Conservation (phyloP, 2,329 filamentous ascomycete genomes). For the Apiospora rasikravindrae region DNA sequence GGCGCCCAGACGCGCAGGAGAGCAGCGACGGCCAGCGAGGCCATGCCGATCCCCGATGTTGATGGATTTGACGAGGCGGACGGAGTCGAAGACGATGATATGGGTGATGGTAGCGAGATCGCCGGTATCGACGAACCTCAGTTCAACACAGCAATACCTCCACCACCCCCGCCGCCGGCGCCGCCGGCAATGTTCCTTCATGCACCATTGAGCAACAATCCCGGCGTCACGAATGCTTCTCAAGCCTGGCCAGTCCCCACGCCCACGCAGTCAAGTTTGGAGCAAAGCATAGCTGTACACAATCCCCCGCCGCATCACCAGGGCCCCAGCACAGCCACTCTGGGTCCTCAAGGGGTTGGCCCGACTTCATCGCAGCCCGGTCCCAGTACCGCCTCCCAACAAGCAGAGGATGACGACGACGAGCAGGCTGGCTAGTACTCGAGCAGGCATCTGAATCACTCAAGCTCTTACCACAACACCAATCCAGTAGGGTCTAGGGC, state of each 20-base stretch:
- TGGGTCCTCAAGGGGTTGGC: background rate
- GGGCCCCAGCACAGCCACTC: constrained; percentile 21
- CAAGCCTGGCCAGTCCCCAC: constrained; percentile 11
- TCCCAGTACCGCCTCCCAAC: constrained; percentile 17
- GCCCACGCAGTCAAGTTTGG: constrained; percentile 19
- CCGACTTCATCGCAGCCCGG: background rate
- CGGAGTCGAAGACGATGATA: constrained; percentile 40
- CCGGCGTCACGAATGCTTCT: background rate
- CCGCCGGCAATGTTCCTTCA: background rate
- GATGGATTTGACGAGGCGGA: constrained; percentile 39
- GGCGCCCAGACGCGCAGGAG: constrained; percentile 23
- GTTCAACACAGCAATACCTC: constrained; percentile 24
- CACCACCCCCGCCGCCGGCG: constrained; percentile 30
- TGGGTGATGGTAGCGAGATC: constrained; percentile 41
- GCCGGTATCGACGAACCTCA: constrained; percentile 32
- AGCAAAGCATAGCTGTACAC: constrained; percentile 16
- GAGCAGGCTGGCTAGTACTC: constrained; percentile 18
- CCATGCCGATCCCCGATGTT: constrained; percentile 27
- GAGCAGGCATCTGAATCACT: constrained; percentile 3
- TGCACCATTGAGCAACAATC: constrained; percentile 8
- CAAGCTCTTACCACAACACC: background rate
- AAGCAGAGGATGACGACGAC: background rate
- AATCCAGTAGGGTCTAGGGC: background rate
- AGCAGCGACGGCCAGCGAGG: constrained; percentile 21
- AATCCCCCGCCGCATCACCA: background rate